Base-by-base conservation (phyloP, 2,329 filamentous ascomycete genomes). In the Aspergillus chevalieri region DNA sequence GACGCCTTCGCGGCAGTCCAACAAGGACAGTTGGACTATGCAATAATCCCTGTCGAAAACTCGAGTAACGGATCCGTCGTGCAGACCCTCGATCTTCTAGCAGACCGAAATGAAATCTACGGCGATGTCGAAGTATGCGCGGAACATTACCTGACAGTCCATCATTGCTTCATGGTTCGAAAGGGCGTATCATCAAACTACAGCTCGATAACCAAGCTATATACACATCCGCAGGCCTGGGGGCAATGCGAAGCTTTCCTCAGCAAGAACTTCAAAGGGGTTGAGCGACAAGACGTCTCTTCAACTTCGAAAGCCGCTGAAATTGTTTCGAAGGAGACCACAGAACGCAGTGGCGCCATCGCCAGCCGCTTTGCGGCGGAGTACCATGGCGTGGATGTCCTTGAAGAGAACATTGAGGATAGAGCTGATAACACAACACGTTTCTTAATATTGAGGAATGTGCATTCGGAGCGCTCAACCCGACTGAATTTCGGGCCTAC, bases 211-310 rank as follows among this genome's bases (percentile, higher is more conserved):
- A 80, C 78, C 58, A 85, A 85, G 62, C 71, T 98, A 38, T 95
- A 95, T 74, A 93, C 89, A 21, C 93, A 98, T 70, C 91, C 92
- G 8, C 93, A 98, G 71, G 93, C 90, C 24, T 95, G 93, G 77
- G 90, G 90, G 22, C 93, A 98, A 72, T 96, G 91, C 70, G 83
- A 84, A 42, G 69, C 65, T 7, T 95, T 95, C 69, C 79, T 96
- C 22, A 75, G 78, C 7, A 74, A 77, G 24, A 76, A 87, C 60
- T 80, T 95, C 53, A 84, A 83, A 58, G 81, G 81, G 42, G 77
- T 85, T n/a, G 89, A 95, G 72, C 79, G 84, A 47, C 81, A 92
- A 52, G 91, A 97, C 65, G 85, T 89, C 41, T 86, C 84, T 52
- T 93, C 87, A 24, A 98, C 93, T 5, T 91, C 86, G 58, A 84